Conservation (phyloP, 2,329 filamentous ascomycete genomes). For the Aspergillus transmontanensis region DNA sequence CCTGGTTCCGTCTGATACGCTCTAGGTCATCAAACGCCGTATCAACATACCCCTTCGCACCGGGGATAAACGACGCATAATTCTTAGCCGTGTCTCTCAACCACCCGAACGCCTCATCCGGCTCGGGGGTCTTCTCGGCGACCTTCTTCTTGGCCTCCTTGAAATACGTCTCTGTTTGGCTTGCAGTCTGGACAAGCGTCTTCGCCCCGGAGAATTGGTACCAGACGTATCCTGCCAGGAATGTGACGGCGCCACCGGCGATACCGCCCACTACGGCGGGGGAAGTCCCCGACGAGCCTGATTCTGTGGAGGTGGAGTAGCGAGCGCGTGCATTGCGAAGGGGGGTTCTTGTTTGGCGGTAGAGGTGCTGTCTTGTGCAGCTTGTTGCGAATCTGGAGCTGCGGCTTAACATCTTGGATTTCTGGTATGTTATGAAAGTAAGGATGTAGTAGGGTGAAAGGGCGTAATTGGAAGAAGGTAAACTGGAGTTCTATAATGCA, state of each 20-base stretch:
- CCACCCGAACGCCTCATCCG: constrained; percentile 67
- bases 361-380: constrained; percentile 12
- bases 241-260: constrained; percentile 52
- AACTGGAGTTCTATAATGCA: background rate
- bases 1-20: constrained; percentile 66
- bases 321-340: constrained; percentile 28
- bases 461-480: background rate
- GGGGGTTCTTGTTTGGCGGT: background rate
- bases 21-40: constrained; percentile 71
- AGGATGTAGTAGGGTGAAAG: background rate
- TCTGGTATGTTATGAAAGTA: background rate
- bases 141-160: constrained; percentile 62
- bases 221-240: constrained; percentile 53
- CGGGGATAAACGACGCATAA: constrained; percentile 73
- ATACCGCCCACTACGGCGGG: constrained; percentile 50
- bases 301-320: constrained; percentile 27
- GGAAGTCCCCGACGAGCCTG: constrained; percentile 24
- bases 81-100: constrained; percentile 67
- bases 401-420: constrained; percentile 8
- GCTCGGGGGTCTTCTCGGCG: constrained; percentile 63
- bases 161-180: constrained; percentile 63
- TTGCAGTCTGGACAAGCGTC: constrained; percentile 51
- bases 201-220: constrained; percentile 58
- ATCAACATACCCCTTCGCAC: constrained; percentile 69
- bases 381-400: constrained; percentile 9